Evolutionary conservation across 257 asterid genomes (phyloP).

Genomic region (Coffea canephora): DNA sequence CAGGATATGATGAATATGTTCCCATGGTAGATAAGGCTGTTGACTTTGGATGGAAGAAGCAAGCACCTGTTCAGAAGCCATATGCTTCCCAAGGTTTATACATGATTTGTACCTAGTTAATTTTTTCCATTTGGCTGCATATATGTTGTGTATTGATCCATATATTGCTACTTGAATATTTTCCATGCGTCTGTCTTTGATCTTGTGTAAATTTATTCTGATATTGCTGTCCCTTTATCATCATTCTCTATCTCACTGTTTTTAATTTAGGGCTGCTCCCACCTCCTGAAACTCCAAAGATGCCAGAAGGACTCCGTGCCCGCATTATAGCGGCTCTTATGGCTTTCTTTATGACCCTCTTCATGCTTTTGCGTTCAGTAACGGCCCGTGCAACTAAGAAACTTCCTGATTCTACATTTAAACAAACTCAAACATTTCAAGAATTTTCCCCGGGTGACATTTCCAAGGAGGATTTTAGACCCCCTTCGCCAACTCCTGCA

Average conservation of each 20-base stretch:
- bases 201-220: background rate
- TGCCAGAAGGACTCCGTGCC: constrained; percentile 53
- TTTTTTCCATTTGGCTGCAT: background rate
- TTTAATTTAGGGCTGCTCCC: constrained; percentile 40
- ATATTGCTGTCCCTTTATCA: background rate
- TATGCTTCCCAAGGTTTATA: constrained; percentile 54
- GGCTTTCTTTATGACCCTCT: constrained; percentile 68
- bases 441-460: constrained; percentile 49
- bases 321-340: constrained; percentile 56
- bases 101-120: background rate
- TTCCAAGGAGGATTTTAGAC: constrained; percentile 67
- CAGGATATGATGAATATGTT: constrained; percentile 93
- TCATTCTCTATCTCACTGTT: background rate
- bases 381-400: constrained; percentile 46
- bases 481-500: constrained; percentile 78
- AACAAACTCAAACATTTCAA: constrained; percentile 33
- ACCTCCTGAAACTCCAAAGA: constrained; percentile 42
- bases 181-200: background rate
- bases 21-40: constrained; percentile 99
- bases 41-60: constrained; percentile 85
- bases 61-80: constrained; percentile 48
- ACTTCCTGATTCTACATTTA: constrained; percentile 44
- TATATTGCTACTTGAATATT: background rate
- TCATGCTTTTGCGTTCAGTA: constrained; percentile 57
- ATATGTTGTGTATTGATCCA: background rate